phyloP scores from a whole-genome alignment of 163 green algal species.

The Volvox carteri region DNA sequence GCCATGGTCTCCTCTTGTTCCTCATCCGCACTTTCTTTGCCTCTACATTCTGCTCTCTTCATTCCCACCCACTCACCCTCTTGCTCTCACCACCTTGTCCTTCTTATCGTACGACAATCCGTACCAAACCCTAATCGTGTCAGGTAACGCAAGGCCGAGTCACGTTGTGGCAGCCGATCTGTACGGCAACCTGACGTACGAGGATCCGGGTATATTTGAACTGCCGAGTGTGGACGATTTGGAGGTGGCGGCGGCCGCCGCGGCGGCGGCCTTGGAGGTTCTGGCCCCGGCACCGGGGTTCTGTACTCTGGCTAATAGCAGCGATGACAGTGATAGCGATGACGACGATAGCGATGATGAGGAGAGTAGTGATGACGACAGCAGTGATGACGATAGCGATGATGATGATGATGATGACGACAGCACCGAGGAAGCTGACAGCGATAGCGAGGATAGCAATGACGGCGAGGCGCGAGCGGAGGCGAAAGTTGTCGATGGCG shows the following conservation, averaged over 20 bases:
- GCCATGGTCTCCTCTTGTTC: too few relatives aligned
- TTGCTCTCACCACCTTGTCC: too few relatives aligned
- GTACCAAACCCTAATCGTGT: too few relatives aligned
- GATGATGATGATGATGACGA: neutral
- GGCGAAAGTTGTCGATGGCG: too few relatives aligned
- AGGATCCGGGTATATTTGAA: conserved; percentile 44
- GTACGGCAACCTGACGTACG: neutral
- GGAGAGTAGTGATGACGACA: neutral
- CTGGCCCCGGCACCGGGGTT: conserved; percentile 50
- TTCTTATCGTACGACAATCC: too few relatives aligned
- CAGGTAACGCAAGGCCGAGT: neutral
- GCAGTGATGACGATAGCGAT: conserved; percentile 12
- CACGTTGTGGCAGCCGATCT: neutral
- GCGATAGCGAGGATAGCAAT: neutral
- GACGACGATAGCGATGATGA: conserved; percentile 10
- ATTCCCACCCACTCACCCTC: too few relatives aligned
- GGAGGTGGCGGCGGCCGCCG: conserved; percentile 73
- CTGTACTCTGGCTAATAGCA: neutral
- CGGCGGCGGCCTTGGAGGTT: conserved; percentile 72
- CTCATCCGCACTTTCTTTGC: too few relatives aligned
- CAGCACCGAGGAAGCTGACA: neutral
- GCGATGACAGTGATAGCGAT: conserved; percentile 11
- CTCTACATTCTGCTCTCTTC: too few relatives aligned
- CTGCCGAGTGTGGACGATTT: conserved; percentile 75
- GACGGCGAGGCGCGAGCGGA: neutral